These are phyloP conservation scores for Cicer chorassanicum DNA, from an alignment of 306 rosid genomes.

Conservation along the genomic window DNA sequence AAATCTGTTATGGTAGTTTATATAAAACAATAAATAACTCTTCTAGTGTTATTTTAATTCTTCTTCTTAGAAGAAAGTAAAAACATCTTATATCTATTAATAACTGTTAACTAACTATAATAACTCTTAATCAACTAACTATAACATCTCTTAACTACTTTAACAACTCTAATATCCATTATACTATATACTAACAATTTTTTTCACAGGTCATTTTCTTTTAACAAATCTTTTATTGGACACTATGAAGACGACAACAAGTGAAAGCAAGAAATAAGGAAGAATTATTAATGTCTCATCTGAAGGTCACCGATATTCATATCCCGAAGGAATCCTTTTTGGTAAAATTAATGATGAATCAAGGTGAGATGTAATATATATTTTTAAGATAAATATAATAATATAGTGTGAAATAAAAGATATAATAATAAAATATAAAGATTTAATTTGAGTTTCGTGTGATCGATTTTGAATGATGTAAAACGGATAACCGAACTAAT, in stretches of 20 bases:
- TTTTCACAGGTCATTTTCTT: constrained; percentile 82
- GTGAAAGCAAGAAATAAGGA: constrained; percentile 70
- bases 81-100: no score
- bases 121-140: no score
- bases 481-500: no score
- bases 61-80: background rate
- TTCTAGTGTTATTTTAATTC: background rate
- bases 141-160: no score
- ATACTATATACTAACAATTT: no score
- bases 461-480: no score
- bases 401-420: no score
- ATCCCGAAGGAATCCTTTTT: constrained; percentile 75
- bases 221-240: constrained; percentile 83
- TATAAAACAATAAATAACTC: background rate
- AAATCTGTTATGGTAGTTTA: background rate
- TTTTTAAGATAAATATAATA: no score
- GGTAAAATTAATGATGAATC: constrained; percentile 67
- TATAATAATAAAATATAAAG: no score
- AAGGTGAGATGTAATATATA: constrained; percentile 51
- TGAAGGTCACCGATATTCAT: constrained; percentile 63
- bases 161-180: no score
- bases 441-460: no score
- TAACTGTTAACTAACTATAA: no score
- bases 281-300: constrained; percentile 82
- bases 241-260: constrained; percentile 74